Evolutionary conservation across 1,284 basidiomycete species (phyloP).

Genomic region (Heterobasidion occidentale): DNA sequence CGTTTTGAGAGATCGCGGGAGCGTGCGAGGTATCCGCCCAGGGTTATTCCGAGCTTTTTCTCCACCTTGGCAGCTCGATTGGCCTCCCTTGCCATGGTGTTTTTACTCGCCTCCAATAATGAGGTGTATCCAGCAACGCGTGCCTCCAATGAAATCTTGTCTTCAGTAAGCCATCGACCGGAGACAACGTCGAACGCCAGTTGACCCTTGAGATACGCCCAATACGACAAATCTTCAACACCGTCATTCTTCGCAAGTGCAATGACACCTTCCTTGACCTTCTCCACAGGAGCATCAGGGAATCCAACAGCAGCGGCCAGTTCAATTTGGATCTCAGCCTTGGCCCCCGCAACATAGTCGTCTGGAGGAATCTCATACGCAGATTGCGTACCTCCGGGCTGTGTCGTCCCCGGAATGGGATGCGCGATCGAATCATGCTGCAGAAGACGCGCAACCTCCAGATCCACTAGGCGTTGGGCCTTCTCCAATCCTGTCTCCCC

Average conservation of each 20-base stretch:
- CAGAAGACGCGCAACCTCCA: constrained; percentile 76
- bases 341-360: constrained; percentile 69
- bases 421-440: constrained; percentile 86
- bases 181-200: constrained; percentile 57
- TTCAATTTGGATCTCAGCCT: constrained; percentile 70
- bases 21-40: constrained; percentile 88
- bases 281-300: constrained; percentile 73
- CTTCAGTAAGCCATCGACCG: constrained; percentile 63
- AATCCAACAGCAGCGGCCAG: constrained; percentile 78
- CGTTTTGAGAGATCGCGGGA: constrained; percentile 64
- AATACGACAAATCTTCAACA: constrained; percentile 51
- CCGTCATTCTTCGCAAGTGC: constrained; percentile 55
- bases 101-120: constrained; percentile 57
- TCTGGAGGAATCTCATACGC: constrained; percentile 75
- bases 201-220: constrained; percentile 55
- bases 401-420: constrained; percentile 85
- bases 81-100: constrained; percentile 79
- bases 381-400: constrained; percentile 69
- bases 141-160: constrained; percentile 45
- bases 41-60: constrained; percentile 82
- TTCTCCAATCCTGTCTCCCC: constrained; percentile 36
- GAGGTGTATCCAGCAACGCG: constrained; percentile 59
- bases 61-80: constrained; percentile 80
- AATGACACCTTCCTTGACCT: constrained; percentile 69
- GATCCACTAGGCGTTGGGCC: constrained; percentile 65